These are phyloP conservation scores for Boechera retrofracta DNA, from an alignment of 345 rosid species.

Conservation along the genomic window DNA sequence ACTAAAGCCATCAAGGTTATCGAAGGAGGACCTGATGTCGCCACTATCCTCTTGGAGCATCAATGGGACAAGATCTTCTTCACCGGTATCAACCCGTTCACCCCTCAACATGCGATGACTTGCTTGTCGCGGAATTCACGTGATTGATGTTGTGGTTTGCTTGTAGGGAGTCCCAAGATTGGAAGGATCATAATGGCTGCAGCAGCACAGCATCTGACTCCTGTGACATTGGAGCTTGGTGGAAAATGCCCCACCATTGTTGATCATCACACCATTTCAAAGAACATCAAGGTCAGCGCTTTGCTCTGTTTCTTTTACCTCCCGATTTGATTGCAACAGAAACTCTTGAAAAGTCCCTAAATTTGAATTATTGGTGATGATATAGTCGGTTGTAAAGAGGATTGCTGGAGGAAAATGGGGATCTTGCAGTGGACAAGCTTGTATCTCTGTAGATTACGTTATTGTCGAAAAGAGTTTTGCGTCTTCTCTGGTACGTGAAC, in stretches of 20 bases:
- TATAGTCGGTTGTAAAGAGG: slow-evolving; percentile 57
- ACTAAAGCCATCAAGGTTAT: slow-evolving; percentile 67
- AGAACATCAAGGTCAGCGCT: slow-evolving; percentile 57
- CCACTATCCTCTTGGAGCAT: slow-evolving; percentile 59
- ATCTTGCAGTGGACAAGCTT: slow-evolving; percentile 80
- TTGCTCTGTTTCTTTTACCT: slow-evolving; percentile 26
- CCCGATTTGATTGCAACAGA: neutral
- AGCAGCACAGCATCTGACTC: slow-evolving; percentile 84
- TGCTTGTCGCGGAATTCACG: neutral
- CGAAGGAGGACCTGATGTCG: slow-evolving; percentile 67
- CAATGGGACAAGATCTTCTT: slow-evolving; percentile 95
- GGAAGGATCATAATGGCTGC: slow-evolving; percentile 75
- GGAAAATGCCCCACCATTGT: slow-evolving; percentile 83
- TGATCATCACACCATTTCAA: slow-evolving; percentile 54
- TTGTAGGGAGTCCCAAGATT: slow-evolving; percentile 71
- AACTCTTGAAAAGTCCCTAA: slow-evolving; percentile 5
- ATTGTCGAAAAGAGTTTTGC: slow-evolving; percentile 68
- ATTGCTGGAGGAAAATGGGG: slow-evolving; percentile 92
- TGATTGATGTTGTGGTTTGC: slow-evolving; percentile 16
- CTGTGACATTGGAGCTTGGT: slow-evolving; percentile 88
- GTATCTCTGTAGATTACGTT: slow-evolving; percentile 72
- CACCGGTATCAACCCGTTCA: slow-evolving; percentile 54
- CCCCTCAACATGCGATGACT: neutral
- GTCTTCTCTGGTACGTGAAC: slow-evolving; percentile 56
- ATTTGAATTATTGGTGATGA: slow-evolving; percentile 42